phyloP scores from a whole-genome alignment of 345 rosid species.

The Citrus medica region DNA sequence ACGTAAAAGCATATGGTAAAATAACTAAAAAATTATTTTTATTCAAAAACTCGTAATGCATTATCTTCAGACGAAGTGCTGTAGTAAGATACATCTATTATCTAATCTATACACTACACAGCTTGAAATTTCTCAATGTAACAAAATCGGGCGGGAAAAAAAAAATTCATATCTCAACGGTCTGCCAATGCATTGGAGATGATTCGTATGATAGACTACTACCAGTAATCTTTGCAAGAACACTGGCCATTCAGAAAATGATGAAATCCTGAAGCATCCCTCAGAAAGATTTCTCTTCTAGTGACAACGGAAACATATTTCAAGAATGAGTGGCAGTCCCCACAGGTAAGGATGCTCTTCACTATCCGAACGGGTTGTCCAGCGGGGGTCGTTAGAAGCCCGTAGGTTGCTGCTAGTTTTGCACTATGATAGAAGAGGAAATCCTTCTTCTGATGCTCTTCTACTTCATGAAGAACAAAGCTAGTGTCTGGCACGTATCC shows the following conservation, averaged over 20 bases:
- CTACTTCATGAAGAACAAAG: slow-evolving; percentile 89
- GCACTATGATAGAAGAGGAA: slow-evolving; percentile 88
- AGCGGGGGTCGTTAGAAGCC: slow-evolving; percentile 45
- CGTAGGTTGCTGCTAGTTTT: slow-evolving; percentile 80
- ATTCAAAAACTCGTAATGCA: no score
- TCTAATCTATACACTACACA: no score
- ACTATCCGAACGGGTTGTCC: slow-evolving; percentile 50
- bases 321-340: slow-evolving; percentile 81
- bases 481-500: slow-evolving; percentile 81
- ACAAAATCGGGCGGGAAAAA: no score
- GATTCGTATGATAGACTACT: no score
- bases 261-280: slow-evolving; percentile 91
- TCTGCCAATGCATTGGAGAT: no score
- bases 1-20: no score
- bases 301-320: slow-evolving; percentile 53
- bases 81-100: no score
- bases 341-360: slow-evolving; percentile 75
- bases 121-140: no score
- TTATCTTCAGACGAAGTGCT: no score
- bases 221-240: slow-evolving; percentile 71
- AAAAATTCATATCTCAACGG: no score
- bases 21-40: no score
- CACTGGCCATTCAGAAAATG: slow-evolving; percentile 63
- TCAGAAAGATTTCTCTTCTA: slow-evolving; percentile 52
- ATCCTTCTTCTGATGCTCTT: slow-evolving; percentile 72